A percentile compares a stretch with the other conserved stretches of the same genome.
phyloP scores from a whole-genome alignment of 2,329 filamentous ascomycete species.

The Xylariaceae sp. region DNA sequence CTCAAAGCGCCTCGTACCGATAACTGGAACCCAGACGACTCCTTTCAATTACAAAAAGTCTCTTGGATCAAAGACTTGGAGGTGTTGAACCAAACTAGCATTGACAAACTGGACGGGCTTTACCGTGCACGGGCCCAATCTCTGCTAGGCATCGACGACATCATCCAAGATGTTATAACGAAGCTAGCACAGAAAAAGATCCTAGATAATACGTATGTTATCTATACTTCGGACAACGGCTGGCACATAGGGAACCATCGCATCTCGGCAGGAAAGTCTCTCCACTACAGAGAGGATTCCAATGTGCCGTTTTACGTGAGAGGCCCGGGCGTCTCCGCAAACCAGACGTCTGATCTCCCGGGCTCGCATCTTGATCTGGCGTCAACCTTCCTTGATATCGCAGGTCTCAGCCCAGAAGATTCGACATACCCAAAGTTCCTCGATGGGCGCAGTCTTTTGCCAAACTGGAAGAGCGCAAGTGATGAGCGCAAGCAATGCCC shows the following conservation, averaged over 20 bases:
- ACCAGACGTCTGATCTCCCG: conserved; percentile 7
- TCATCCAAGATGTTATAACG: conserved; percentile 29
- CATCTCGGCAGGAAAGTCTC: conserved; percentile 10
- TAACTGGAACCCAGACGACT: conserved; percentile 13
- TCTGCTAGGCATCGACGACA: conserved; percentile 31
- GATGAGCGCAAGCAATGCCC: conserved; percentile 1
- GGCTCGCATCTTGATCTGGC: conserved; percentile 14
- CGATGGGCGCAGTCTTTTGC: conserved; percentile 14
- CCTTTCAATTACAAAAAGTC: conserved; percentile 9
- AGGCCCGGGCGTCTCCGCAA: conserved; percentile 11
- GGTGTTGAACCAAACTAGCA: conserved; percentile 6
- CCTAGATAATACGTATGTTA: conserved; percentile 14
- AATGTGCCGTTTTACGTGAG: conserved; percentile 17
- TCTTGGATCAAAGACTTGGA: conserved; percentile 7
- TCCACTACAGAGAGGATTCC: conserved; percentile 9
- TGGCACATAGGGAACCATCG: conserved; percentile 15
- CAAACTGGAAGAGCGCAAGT: conserved; percentile 9
- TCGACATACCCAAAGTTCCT: conserved; percentile 8
- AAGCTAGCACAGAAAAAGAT: conserved; percentile 24
- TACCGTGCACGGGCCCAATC: conserved; percentile 19
- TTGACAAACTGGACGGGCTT: conserved; percentile 5
- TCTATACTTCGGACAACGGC: conserved; percentile 15
- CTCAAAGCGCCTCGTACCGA: conserved; percentile 6
- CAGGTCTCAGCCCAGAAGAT: conserved; percentile 1
- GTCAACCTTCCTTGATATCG: conserved; percentile 16